Base-by-base conservation (phyloP, 768 basidiomycete genomes). In the Trametes punicea region DNA sequence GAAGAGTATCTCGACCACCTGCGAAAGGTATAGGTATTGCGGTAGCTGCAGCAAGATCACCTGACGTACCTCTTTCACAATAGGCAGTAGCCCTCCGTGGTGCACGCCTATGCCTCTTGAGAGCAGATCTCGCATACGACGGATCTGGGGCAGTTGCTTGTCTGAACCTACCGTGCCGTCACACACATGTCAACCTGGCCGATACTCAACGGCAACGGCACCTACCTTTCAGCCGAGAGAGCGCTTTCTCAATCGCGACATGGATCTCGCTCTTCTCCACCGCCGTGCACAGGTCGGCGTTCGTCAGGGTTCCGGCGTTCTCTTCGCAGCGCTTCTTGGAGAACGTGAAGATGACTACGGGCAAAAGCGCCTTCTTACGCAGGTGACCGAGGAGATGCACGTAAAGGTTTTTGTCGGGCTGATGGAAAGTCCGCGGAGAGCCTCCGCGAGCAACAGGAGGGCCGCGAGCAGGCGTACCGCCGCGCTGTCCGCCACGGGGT, bases 291-390 rank as follows among this genome's bases (percentile, higher is more conserved):
- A 99, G 75, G 72, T 99, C 94, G 29, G 84, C 78, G 70, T 95
- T 94, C 1, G 85, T 88, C 52, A 99, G 72, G 2, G 91, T 97
- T 8, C 78, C 80, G 4, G 97, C 97, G 67, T 99, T 92, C 73
- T 98, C 97, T 73, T 99, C 97, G 67, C 97, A 99, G 51, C 83
- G 78, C 70, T 94, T 95, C 77, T 99, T 99, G 26, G 93, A 97
- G 62, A 99, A 87, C 0, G 96, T 95, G 73, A 99, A 99, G 26
- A 97, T 83, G 29, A 99, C 97, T 13, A 95, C 93, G 1, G 97
- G 97, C 7, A 99, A 79, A 4, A 99, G 79, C 18, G 77, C 73
- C 60, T 88, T 85, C 74, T 98, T 98, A 65, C 87, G 83, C 55
- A 99, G 78, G 65, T 90, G 81, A 2, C 85, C 87, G 38, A 99